Percentiles rank a stretch among this genome's conserved stretches.
These are phyloP conservation scores for Fistulifera pelliculosa DNA, from an alignment of 108 stramenopile genomes.

Conservation along the genomic window DNA sequence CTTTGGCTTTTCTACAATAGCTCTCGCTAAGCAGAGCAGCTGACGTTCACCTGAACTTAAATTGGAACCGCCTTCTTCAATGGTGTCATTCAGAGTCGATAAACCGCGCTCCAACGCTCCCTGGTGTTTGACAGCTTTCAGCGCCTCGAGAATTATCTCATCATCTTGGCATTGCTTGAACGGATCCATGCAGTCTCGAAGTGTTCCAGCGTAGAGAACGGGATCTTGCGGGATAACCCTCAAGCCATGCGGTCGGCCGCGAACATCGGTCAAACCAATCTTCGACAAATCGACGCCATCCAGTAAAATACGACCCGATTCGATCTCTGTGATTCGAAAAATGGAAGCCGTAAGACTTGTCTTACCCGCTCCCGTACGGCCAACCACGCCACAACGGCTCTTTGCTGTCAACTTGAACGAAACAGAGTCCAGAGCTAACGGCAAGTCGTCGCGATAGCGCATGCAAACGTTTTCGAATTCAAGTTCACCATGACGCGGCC, in stretches of 20 bases:
- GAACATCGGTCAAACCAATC: constrained; percentile 66
- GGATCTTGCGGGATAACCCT: constrained; percentile 95
- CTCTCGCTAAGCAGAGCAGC: constrained; percentile 84
- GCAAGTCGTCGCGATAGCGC: constrained; percentile 63
- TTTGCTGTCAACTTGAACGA: constrained; percentile 63
- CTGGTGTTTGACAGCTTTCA: constrained; percentile 36
- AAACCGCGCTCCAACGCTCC: too few species aligned
- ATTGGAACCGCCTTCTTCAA: constrained; percentile 75
- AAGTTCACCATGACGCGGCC: constrained; percentile 55
- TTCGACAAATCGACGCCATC: constrained; percentile 72
- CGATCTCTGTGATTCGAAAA: constrained; percentile 76
- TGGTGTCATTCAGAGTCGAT: constrained; percentile 1
- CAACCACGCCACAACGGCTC: constrained; percentile 63
- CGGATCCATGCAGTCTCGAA: constrained; percentile 91
- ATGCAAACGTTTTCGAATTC: constrained; percentile 61
- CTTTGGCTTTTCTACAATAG: constrained; percentile 49
- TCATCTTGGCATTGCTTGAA: constrained; percentile 56
- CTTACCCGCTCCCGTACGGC: constrained; percentile 64
- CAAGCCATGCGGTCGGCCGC: constrained; percentile 54
- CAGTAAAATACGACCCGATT: constrained; percentile 69
- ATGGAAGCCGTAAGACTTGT: constrained; percentile 43
- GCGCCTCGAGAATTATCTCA: constrained; percentile 59
- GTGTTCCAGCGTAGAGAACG: constrained; percentile 82
- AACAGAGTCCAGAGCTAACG: constrained; percentile 62
- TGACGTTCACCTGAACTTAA: constrained; percentile 81